Evolutionary conservation across 2,329 filamentous ascomycete genomes (phyloP).

Genomic region (Ustulina deusta): DNA sequence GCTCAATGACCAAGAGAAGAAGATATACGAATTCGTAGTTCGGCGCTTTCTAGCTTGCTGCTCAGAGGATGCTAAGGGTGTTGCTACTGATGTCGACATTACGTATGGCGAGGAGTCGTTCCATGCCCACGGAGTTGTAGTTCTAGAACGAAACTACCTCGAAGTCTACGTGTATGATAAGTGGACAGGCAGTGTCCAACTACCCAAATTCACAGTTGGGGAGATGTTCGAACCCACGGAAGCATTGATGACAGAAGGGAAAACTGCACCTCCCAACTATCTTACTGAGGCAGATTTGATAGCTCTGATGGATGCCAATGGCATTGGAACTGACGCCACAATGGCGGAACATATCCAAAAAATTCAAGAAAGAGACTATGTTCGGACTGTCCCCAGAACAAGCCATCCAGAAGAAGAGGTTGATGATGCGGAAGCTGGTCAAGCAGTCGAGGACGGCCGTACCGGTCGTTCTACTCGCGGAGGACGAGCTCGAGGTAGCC

Average conservation of each 20-base stretch:
- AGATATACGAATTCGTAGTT: conserved; percentile 91
- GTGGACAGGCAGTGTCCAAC: conserved; percentile 87
- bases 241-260: conserved; percentile 89
- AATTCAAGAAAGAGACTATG: conserved; percentile 91
- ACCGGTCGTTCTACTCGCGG: conserved; percentile 64
- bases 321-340: conserved; percentile 97
- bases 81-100: conserved; percentile 86
- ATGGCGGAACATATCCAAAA: conserved; percentile 99
- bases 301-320: conserved; percentile 97
- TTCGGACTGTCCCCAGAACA: conserved; percentile 69
- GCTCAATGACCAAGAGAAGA: conserved; percentile 74
- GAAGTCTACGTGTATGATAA: conserved; percentile 97
- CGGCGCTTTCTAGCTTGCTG: conserved; percentile 95
- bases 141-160: conserved; percentile 90
- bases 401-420: conserved; percentile 54
- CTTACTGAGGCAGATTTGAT: conserved; percentile 96
- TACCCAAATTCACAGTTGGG: conserved; percentile 82
- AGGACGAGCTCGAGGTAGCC: conserved; percentile 60
- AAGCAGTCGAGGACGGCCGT: conserved; percentile 56
- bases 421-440: conserved; percentile 56
- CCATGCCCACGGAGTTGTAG: conserved; percentile 83
- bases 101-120: conserved; percentile 87
- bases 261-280: conserved; percentile 85
- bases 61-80: conserved; percentile 90
- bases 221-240: conserved; percentile 90